Conservation (phyloP, 352 stramenopile species). For the Saprolegnia diclina region DNA sequence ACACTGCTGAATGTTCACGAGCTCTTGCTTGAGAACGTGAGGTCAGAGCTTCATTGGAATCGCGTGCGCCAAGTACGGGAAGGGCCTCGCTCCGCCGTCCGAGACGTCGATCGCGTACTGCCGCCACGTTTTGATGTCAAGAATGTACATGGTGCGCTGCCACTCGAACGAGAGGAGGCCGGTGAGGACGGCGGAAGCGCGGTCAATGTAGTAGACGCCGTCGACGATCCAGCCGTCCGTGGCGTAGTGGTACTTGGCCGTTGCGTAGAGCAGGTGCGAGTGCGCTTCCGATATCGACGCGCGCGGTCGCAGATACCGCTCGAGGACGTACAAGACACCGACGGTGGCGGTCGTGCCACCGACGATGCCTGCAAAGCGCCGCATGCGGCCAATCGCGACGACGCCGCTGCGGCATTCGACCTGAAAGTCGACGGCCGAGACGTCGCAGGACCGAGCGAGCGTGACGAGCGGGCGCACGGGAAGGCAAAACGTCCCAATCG, state of each 20-base stretch:
- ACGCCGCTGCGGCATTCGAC: slow-evolving; percentile 18
- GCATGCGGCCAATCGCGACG: slow-evolving; percentile 13
- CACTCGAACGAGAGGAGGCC: slow-evolving; percentile 12
- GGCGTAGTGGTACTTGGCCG: slow-evolving; percentile 21
- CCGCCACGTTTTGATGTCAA: slow-evolving; percentile 26
- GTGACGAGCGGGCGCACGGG: not conserved
- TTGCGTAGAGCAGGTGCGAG: slow-evolving; percentile 19
- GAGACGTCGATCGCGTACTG: not conserved
- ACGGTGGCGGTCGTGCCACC: not conserved
- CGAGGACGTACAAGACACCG: not conserved
- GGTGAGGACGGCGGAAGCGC: slow-evolving; percentile 15
- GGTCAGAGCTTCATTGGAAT: not conserved
- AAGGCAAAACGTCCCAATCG: slow-evolving; percentile 1
- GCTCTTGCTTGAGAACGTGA: too few relatives aligned
- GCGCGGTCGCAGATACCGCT: not conserved
- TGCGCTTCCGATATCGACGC: not conserved
- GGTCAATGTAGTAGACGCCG: slow-evolving; percentile 15
- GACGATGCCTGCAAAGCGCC: slow-evolving; percentile 10
- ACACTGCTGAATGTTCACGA: too few relatives aligned
- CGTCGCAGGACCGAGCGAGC: not conserved
- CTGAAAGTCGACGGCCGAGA: slow-evolving; percentile 21
- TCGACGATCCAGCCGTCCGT: slow-evolving; percentile 4
- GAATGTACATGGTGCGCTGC: slow-evolving; percentile 1
- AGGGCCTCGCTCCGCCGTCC: not conserved
- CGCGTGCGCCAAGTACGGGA: not conserved